These are phyloP conservation scores for Boletellus emodensis DNA, from an alignment of 768 basidiomycete species.

Conservation along the genomic window DNA sequence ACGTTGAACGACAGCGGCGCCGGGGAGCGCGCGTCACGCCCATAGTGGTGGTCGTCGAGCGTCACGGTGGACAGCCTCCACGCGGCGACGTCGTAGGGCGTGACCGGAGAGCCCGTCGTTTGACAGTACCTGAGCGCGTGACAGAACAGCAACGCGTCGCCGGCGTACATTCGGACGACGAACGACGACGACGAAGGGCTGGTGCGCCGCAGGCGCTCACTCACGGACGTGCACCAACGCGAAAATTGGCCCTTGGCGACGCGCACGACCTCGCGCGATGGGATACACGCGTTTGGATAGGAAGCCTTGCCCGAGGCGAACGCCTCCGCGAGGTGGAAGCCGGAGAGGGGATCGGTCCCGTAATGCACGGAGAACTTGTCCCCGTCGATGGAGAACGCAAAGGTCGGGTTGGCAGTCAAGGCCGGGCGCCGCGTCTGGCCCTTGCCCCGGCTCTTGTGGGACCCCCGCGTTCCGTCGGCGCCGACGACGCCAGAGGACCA, in stretches of 20 bases:
- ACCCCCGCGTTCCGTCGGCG: neutral
- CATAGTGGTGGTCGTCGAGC: slow-evolving; percentile 20
- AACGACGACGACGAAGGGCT: slow-evolving; percentile 14
- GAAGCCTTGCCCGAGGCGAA: slow-evolving; percentile 10
- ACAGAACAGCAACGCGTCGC: slow-evolving; percentile 27
- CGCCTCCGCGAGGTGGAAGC: slow-evolving; percentile 30
- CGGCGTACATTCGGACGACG: slow-evolving; percentile 26
- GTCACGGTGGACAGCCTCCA: slow-evolving; percentile 23
- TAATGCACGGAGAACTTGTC: slow-evolving; percentile 28
- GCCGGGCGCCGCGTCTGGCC: neutral
- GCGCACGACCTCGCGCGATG: slow-evolving; percentile 7
- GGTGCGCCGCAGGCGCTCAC: slow-evolving; percentile 9
- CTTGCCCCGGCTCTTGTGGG: neutral
- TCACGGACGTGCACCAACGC: slow-evolving; percentile 21
- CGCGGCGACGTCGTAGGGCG: slow-evolving; percentile 18
- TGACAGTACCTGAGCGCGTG: slow-evolving; percentile 17
- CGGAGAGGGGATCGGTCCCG: slow-evolving; percentile 24
- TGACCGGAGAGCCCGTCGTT: slow-evolving; percentile 3
- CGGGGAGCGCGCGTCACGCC: neutral
- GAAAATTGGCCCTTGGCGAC: slow-evolving; percentile 23
- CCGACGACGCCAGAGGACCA: slow-evolving; percentile 22
- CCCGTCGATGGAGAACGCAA: slow-evolving; percentile 25
- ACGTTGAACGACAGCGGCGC: slow-evolving; percentile 29
- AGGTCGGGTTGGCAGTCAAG: slow-evolving; percentile 24
- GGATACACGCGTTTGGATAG: neutral